Base-by-base conservation (phyloP, 2,329 filamentous ascomycete genomes). In the Claviceps monticola region DNA sequence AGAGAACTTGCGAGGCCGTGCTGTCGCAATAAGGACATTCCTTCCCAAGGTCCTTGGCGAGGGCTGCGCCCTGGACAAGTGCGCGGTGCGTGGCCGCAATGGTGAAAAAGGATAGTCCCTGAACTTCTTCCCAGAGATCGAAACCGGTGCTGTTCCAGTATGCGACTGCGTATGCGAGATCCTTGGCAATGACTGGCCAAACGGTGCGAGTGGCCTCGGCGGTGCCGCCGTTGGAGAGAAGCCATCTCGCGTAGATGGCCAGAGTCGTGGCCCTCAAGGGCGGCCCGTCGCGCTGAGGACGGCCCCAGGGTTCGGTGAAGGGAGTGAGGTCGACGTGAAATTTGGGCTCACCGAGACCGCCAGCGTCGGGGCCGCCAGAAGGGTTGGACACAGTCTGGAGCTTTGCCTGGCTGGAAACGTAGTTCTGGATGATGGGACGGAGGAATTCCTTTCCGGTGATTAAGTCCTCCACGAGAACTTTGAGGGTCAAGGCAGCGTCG, bases 81-180 rank as follows among this genome's bases (percentile, higher is more conserved):
- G 80, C 75, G 58, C 86, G 79, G 62, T 91, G 81, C 54, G 86
- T 80, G 42, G 77, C 75, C 3, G 80, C 78, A 36, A 82, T 69
- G 1, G 87, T 93, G 67, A 91, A 94, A 71, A 90, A 93, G 0
- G 85, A 89, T 21, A 79, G 82, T 42, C 86, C 84, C 23, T 73
- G 71, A 14, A 90, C 79, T 64, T 93, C 88, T 64, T 93, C 88
- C 88, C 88, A 93, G 3, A 94, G 74, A 64, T 94, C 88, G 60
- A 81, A 93, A 5, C 77, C 76, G 0, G 75, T 78, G 56, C 72
- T 66, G 61, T 78, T 79, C 75, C 83, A 87, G 68, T 87, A 86
- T 61, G 87, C 79, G 1, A 80, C 75, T 6, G 88, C 80, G 56
- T 91, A 93, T 45, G 74, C 75, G 37, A 94, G 73, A 60, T 93